Base-by-base conservation (phyloP, 345 rosid genomes). In the Kandelia obovata region DNA sequence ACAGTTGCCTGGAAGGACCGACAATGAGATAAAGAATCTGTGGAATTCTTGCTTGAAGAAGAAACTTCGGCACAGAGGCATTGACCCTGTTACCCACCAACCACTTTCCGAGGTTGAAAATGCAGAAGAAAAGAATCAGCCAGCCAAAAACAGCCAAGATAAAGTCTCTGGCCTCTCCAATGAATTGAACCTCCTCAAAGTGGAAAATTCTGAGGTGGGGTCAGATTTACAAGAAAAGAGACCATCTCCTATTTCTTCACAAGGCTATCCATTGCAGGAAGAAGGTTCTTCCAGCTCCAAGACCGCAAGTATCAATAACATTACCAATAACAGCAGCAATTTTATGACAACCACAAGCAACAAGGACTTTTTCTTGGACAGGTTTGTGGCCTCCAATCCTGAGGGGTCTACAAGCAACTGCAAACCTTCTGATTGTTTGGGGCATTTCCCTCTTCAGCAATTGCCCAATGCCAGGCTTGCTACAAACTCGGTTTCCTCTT, bases 61-160 rank as follows among this genome's bases (percentile, higher is more conserved):
- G 73, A 77, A 77, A 68, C 80, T 77, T 8, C 58, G 74, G 62
- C 80, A 72, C 71, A 64, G 77, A 30, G 80, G 80, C 34, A 72
- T 77, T 60, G 80, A 77, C 69, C 80, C 80, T 28, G 73, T 68
- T 46, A 72, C 80, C 8, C 80, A 77, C 30, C 72, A 77, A 64
- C 77, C 74, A 21, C 73, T 77, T 59, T 77, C 80, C 1, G 92
- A 85, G 76, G 72, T 84, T 37, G 90, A 85, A 76, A 73, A 74
- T 57, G 85, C 79, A 30, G 77, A 76, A 46, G 88, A 75, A 37
- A 87, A 84, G 64, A 84, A 76, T 69, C 66, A 80, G 32, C 63
- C 68, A 35, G 68, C 69, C 52, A 73, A 13, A 57, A 58, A 46
- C 26, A 55, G 34, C 69, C 56, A 8, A 57, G 78, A 75, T 1